phyloP scores from a whole-genome alignment of 2,329 filamentous ascomycete species.

The Fusarium begoniae region DNA sequence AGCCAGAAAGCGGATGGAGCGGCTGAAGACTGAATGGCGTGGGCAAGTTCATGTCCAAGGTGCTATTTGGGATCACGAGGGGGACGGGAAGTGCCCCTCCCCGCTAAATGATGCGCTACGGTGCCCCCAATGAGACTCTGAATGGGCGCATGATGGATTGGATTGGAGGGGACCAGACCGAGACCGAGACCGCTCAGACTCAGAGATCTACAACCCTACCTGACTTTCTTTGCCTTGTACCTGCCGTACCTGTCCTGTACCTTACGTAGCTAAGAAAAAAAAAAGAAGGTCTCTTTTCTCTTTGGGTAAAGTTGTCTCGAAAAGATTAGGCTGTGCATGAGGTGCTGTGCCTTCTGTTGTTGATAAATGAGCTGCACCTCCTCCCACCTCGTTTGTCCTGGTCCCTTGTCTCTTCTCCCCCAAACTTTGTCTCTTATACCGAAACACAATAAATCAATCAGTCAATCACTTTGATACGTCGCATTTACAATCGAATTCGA shows the following conservation, averaged over 20 bases:
- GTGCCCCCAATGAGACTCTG: not conserved
- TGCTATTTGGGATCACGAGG: slow-evolving; percentile 25
- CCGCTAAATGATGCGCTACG: not conserved
- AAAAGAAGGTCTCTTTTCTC: not conserved
- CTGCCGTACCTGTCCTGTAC: slow-evolving; percentile 5
- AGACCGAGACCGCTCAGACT: slow-evolving; percentile 6
- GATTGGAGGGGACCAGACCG: slow-evolving; percentile 26
- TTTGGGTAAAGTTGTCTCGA: not conserved
- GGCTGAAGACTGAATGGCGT: slow-evolving; percentile 6
- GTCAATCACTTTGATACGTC: not conserved
- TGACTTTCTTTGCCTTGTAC: slow-evolving; percentile 8
- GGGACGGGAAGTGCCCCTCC: slow-evolving; percentile 8
- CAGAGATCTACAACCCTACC: slow-evolving; percentile 25
- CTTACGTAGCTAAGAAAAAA: slow-evolving; percentile 2
- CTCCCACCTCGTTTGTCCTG: slow-evolving; percentile 6
- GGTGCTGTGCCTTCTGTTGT: slow-evolving; percentile 3
- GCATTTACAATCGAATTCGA: not conserved
- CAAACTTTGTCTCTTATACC: not conserved
- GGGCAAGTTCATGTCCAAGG: slow-evolving; percentile 1
- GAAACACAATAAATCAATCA: not conserved
- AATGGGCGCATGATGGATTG: slow-evolving; percentile 28
- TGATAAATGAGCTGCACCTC: slow-evolving; percentile 30
- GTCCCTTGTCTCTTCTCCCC: not conserved
- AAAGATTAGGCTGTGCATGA: not conserved
- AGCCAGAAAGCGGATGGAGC: slow-evolving; percentile 17